Percentiles rank a stretch among this genome's conserved stretches.
Evolutionary conservation across 208 protist genomes (phyloP).

Genomic region (Trypanosomatidae sp.): DNA sequence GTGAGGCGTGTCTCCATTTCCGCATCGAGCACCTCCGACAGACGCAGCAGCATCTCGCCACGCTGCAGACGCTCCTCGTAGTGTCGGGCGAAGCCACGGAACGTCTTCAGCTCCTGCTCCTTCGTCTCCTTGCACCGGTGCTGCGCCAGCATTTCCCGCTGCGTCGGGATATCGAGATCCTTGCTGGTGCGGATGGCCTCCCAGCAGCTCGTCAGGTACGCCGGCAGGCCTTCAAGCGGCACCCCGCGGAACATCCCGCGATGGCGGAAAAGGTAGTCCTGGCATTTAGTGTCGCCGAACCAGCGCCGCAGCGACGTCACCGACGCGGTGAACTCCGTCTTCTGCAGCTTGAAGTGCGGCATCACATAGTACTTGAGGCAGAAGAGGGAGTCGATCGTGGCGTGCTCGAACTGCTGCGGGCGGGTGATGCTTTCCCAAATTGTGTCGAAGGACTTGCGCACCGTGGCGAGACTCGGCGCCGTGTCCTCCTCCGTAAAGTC

Average conservation of each 20-base stretch:
- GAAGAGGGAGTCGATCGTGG: slow-evolving; percentile 72
- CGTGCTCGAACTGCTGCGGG: slow-evolving; percentile 51
- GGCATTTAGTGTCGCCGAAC: slow-evolving; percentile 44
- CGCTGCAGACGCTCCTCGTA: slow-evolving; percentile 54
- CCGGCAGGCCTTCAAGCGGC: slow-evolving; percentile 79
- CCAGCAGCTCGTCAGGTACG: slow-evolving; percentile 92
- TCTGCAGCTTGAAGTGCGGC: slow-evolving; percentile 89
- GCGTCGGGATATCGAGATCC: slow-evolving; percentile 96
- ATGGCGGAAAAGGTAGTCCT: slow-evolving; percentile 67
- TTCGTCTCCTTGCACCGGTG: slow-evolving; percentile 93
- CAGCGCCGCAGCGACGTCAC: slow-evolving; percentile 51
- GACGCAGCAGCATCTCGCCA: slow-evolving; percentile 59
- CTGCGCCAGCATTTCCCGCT: slow-evolving; percentile 96
- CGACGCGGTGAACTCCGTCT: slow-evolving; percentile 52
- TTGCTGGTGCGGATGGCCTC: slow-evolving; percentile 93
- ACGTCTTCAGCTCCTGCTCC: slow-evolving; percentile 47
- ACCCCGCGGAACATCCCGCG: slow-evolving; percentile 82
- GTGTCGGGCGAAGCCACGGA: slow-evolving; percentile 44
- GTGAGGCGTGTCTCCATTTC: slow-evolving; percentile 46
- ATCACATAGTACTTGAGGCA: slow-evolving; percentile 71
- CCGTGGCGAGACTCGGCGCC: slow-evolving; percentile 61
- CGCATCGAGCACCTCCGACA: slow-evolving; percentile 56
- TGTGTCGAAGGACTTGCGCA: slow-evolving; percentile 93
- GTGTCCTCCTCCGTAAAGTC: slow-evolving; percentile 93
- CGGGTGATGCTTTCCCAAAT: slow-evolving; percentile 92